Base-by-base conservation (phyloP, 805 yeast species). In the Yarrowia sp. region DNA sequence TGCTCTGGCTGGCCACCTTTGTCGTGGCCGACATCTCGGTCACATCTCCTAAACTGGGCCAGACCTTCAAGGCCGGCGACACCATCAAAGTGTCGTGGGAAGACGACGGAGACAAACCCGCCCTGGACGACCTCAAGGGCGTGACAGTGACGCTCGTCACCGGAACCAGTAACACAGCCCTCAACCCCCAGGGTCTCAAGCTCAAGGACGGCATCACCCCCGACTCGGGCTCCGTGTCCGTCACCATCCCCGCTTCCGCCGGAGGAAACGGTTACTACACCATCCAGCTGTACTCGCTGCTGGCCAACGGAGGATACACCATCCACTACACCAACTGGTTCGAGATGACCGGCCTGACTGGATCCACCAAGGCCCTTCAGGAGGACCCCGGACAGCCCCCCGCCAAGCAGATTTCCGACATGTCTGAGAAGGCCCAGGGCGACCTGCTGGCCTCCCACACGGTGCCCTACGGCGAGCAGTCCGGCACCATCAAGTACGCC, bases 401-500 rank as follows among this genome's bases (percentile, higher is more conserved):
- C 49, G 87, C 88, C 52, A 72, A 76, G 0, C 70, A 74, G 55
- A 70, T 80, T 19, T 76, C 81, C 8, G 75, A 72, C 34, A 74
- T 76, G 3, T 76, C 76, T 10, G 76, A 77, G n/a, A 77, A 84
- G 0, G 83, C 82, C 2, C 77, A 77, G 10, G 80, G 84, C 5
- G 78, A 79, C 8, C 80, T 69, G 49, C 78, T 86, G 0, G 77
- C 76, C 13, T 87, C 92, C 2, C 89, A 88, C 76, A 75, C 87
- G 2, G 79, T 92, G 8, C 84, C 96, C 1, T 94, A 93, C 79
- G 84, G 91, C 2, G 70, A 73, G 72, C 98, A 94, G 79, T 88
- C 95, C 0, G 97, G 97, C 38, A 77, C 72, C 20, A 85, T 90
- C 10, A 84, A 93, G 73, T 91, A 79, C 77, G 98, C 98, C 0